Evolutionary conservation across 345 rosid species (phyloP).

Genomic region (Clausena lansium): DNA sequence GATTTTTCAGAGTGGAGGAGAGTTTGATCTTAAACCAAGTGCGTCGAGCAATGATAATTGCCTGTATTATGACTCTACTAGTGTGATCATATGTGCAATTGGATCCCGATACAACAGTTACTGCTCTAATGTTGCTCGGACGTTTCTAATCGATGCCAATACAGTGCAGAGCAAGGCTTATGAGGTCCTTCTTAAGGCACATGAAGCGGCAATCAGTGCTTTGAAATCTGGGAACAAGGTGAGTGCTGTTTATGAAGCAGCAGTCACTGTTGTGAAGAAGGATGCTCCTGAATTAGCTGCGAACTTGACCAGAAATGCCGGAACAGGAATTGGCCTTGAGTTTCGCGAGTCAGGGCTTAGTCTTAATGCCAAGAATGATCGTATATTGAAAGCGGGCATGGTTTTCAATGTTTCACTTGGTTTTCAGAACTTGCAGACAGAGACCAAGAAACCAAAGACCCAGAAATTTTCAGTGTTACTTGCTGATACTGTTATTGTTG

Average conservation of each 20-base stretch:
- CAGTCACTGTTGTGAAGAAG: conserved; percentile 38
- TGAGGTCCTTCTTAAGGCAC: conserved; percentile 52
- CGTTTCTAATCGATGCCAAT: conserved; percentile 49
- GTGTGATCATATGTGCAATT: conserved; percentile 53
- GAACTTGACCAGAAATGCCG: conserved; percentile 47
- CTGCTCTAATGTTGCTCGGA: conserved; percentile 55
- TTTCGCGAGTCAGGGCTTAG: conserved; percentile 56
- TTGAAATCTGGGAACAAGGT: conserved; percentile 41
- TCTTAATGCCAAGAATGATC: conserved; percentile 47
- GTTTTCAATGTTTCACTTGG: conserved; percentile 57
- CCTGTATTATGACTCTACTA: conserved; percentile 45
- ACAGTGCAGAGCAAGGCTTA: conserved; percentile 51
- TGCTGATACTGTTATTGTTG: conserved; percentile 53
- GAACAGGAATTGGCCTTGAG: conserved; percentile 61
- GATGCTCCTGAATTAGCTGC: conserved; percentile 41
- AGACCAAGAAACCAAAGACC: conserved; percentile 33
- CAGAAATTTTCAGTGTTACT: conserved; percentile 37
- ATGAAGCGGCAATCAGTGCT: conserved; percentile 47
- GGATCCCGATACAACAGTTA: conserved; percentile 53
- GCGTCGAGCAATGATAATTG: conserved; percentile 51
- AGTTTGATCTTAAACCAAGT: conserved; percentile 47
- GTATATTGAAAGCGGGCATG: conserved; percentile 39
- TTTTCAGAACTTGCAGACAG: conserved; percentile 43
- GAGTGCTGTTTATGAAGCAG: conserved; percentile 47
- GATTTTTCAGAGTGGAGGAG: conserved; percentile 55